phyloP scores from a whole-genome alignment of 495 filamentous ascomycete genomes.

The Rostrohypoxylon terebratum region DNA sequence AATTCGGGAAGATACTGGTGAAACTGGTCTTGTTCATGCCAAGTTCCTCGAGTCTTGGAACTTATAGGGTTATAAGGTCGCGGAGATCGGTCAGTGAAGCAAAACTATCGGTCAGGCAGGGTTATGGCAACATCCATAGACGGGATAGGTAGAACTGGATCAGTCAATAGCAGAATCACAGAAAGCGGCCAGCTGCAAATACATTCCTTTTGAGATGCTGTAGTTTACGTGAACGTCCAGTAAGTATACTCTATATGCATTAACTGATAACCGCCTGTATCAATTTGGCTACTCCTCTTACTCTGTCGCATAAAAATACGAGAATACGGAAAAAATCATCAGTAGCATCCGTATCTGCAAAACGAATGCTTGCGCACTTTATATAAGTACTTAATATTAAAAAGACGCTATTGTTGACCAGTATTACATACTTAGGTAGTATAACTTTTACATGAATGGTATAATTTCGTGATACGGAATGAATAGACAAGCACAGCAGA shows the following conservation, averaged over 20 bases:
- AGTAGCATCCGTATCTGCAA: background rate
- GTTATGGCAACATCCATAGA: slow-evolving; percentile 31
- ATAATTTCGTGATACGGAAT: too few species aligned
- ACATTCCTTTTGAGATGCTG: background rate
- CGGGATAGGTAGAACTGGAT: slow-evolving; percentile 14
- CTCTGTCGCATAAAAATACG: too few species aligned
- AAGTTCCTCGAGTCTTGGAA: slow-evolving; percentile 1
- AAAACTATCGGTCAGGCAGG: slow-evolving; percentile 17
- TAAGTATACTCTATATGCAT: background rate
- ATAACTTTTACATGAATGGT: too few species aligned
- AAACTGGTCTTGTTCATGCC: slow-evolving; percentile 1
- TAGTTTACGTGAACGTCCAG: background rate
- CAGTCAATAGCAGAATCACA: slow-evolving; percentile 7
- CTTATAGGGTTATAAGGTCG: slow-evolving; percentile 6
- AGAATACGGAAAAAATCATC: background rate
- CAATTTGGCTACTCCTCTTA: background rate
- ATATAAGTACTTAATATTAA: too few species aligned
- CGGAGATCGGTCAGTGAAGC: slow-evolving; percentile 4
- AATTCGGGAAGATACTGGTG: background rate
- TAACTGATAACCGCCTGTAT: background rate
- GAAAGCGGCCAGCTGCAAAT: slow-evolving; percentile 21
- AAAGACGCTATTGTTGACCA: too few species aligned
- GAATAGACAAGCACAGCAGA: background rate
- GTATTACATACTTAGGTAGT: too few species aligned
- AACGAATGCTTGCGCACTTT: background rate